Evolutionary conservation across 139 green algal species (phyloP), one percentile per base, ranked within the genome.

Genomic region (Volvox reticuliferus): DNA sequence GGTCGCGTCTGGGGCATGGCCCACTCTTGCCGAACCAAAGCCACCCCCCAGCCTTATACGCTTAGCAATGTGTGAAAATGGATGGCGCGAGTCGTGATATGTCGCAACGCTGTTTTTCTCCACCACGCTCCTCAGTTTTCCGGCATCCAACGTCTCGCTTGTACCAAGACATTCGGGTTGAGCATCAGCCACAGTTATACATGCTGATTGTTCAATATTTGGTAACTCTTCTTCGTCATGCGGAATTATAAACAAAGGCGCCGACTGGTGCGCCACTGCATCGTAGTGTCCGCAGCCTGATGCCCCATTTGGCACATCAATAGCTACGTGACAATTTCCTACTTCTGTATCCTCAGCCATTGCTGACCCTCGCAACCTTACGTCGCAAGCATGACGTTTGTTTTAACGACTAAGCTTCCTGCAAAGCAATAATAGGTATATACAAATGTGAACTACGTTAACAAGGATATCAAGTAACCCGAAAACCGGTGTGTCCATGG

Each of bases 41-140:
- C 14, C 33, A 19, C 50, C 50, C 32, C 75, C 3, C 12, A 28
- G 26, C 75, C 75, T 33, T 55, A 81, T 61, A 0, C 75, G 75
- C 2, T 30, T 33, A 19, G 32, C 50, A 30, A 81, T 50, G 75
- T 81, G 75, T 61, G 75, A 55, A 55, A 81, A 81, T 22, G 75
- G 75, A 24, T 81, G 75, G 28, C 2, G 75, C 1, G 21, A 21
- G 50, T 81, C 33, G 17, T 55, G 32, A 81, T 61, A 55, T 20
- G 78, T 2, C 14, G 78, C 36, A 32, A 84, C 21, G 36, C 78
- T 84, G 18, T 84, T 84, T 84, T 63, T 65, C 37, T 84, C 78
- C 36, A 84, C 78, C 78, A 84, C 37, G 78, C 37, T 84, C 78
- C 78, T 84, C 12, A 84, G 78, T 17, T 84, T 37, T 17, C 63